Base-by-base conservation (phyloP, 2,329 filamentous ascomycete genomes). In the Ophiosphaerella narmari region DNA sequence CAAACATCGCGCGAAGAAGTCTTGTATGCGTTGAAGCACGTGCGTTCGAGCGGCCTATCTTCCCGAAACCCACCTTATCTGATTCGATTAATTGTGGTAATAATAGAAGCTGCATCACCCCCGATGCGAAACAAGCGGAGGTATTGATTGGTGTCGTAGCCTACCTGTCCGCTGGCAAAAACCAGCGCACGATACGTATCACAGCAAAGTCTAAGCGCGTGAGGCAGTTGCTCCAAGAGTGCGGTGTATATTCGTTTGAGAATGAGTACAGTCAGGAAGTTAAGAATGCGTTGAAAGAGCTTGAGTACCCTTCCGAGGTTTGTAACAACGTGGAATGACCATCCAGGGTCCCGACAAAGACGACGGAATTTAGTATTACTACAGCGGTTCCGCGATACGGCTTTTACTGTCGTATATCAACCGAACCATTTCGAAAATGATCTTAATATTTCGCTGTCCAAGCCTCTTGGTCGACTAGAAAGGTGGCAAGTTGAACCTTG, bases 181-280 rank as follows among this genome's bases (percentile, higher is more conserved):
- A 32, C 12, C 24, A 5, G n/a, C 36, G 16, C 12, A 18, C 14
- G 5, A 4, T 50, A 2, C 42, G 45, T 3, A 46, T 57, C 3
- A 31, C n/a, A 0, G 56, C 54, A 9, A 55, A 37, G 21, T 47
- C 42, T 3, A 53, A 51, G 43, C 39, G 56, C 4, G 39, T 55
- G 0, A 39, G 42, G 3, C 41, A 57, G 5, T 47, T 59, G 0
- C 13, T 51, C 24, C 26, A 23, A 11, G 39, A 37, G 2, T 11
- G 44, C 3, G 37, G 44, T 13, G 18, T 9, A 13, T 21, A 18
- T 9, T 8, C 40, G 13, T 32, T 40, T 0, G 56, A 59, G 13
- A 45, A 55, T 1, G 5, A 33, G 3, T 55, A 57, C 42, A 9
- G 14, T 9, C 34, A 18, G 5, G 36, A 57, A 16, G 55, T 57